Evolutionary conservation across 2,329 filamentous ascomycete genomes (phyloP).

Genomic region (Claviceps fusiformis): DNA sequence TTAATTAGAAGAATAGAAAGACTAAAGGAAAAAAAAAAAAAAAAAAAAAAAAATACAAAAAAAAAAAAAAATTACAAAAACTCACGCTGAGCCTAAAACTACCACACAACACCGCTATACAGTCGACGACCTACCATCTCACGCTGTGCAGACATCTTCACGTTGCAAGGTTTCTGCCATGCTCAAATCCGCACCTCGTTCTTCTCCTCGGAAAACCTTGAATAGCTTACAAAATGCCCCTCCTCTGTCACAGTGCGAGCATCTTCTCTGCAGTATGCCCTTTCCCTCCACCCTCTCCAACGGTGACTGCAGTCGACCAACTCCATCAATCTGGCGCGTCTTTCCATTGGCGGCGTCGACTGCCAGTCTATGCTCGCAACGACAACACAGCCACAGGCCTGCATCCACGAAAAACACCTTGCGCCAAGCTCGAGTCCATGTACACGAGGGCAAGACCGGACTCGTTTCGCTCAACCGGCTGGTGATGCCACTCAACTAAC

Average conservation of each 20-base stretch:
- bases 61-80: neutral
- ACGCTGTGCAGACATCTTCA: neutral
- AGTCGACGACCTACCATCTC: neutral
- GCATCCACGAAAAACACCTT: neutral
- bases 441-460: neutral
- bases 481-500: neutral
- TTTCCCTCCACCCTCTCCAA: constrained; percentile 4
- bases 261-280: constrained; percentile 6
- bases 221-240: constrained; percentile 7
- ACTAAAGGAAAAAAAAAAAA: too few relatives aligned
- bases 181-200: neutral
- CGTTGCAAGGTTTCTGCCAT: neutral
- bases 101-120: neutral
- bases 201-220: neutral
- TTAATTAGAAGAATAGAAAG: too few relatives aligned
- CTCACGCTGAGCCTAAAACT: neutral
- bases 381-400: constrained; percentile 11
- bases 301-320: constrained; percentile 5
- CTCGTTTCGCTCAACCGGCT: neutral
- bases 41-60: too few relatives aligned
- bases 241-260: constrained; percentile 6
- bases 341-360: neutral
- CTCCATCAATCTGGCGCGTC: neutral
- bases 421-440: constrained; percentile 2
- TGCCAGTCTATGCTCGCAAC: constrained; percentile 6